Percentiles rank a stretch among this genome's conserved stretches.
phyloP scores from a whole-genome alignment of 2,329 filamentous ascomycete species.

The Penicillium sp. region DNA sequence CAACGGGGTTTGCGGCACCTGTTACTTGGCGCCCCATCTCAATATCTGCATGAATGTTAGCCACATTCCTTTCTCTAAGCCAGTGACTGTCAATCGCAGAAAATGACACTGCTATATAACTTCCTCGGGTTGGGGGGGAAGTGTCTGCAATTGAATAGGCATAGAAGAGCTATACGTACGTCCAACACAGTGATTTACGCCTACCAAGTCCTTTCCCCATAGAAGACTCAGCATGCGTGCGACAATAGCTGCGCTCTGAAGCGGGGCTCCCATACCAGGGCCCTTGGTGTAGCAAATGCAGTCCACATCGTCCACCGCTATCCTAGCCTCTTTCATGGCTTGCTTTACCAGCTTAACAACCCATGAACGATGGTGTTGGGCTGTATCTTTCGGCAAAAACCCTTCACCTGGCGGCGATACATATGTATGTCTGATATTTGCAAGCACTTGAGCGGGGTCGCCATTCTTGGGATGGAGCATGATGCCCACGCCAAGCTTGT shows the following conservation, averaged over 20 bases:
- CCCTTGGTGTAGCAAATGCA: conserved; percentile 96
- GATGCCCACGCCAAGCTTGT: conserved; percentile 92
- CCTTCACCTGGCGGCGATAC: conserved; percentile 86
- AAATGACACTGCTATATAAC: not conserved
- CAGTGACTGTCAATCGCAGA: not conserved
- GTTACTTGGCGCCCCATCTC: conserved; percentile 97
- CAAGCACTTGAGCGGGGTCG: conserved; percentile 66
- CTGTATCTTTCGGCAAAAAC: conserved; percentile 95
- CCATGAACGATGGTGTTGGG: conserved; percentile 82
- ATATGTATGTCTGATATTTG: conserved; percentile 94
- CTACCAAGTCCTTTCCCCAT: conserved; percentile 84
- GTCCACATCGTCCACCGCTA: conserved; percentile 65
- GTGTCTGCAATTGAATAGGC: not conserved
- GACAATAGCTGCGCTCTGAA: conserved; percentile 80
- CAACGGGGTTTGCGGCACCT: conserved; percentile 83
- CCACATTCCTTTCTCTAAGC: not conserved
- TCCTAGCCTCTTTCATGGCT: conserved; percentile 67
- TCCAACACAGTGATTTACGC: conserved; percentile 96
- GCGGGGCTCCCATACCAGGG: conserved; percentile 91
- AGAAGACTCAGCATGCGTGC: conserved; percentile 77
- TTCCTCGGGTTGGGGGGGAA: not conserved
- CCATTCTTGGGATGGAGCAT: conserved; percentile 66
- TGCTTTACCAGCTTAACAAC: conserved; percentile 76
- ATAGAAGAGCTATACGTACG: conserved; percentile 45
- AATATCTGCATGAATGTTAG: conserved; percentile 56